phyloP scores from a whole-genome alignment of 768 basidiomycete genomes.

The Lactifluus rugatus region DNA sequence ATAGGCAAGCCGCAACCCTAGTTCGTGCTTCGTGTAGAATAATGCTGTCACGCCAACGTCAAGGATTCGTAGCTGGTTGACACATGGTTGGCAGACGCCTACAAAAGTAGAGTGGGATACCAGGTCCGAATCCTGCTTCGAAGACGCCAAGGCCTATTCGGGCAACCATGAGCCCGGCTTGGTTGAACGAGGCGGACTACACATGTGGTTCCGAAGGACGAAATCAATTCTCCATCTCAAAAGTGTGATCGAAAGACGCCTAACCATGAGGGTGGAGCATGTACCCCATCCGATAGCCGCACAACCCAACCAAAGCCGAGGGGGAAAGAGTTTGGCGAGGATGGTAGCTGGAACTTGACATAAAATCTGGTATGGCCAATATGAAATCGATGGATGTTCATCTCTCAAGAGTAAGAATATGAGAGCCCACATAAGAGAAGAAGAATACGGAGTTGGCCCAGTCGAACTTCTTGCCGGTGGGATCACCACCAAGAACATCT shows the following conservation, averaged over 20 bases:
- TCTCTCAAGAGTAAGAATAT: neutral
- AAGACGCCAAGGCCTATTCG: conserved; percentile 64
- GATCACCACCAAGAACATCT: conserved; percentile 57
- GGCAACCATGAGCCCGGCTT: conserved; percentile 46
- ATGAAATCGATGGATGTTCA: neutral
- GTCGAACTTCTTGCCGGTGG: conserved; percentile 59
- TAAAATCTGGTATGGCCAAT: conserved; percentile 40
- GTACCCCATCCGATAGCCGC: conserved; percentile 67
- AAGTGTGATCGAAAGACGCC: neutral
- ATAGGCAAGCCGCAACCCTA: conserved; percentile 66
- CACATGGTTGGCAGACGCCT: conserved; percentile 22
- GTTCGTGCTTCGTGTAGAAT: conserved; percentile 67
- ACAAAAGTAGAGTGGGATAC: conserved; percentile 73
- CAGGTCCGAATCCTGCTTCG: conserved; percentile 71
- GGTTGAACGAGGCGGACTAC: conserved; percentile 55
- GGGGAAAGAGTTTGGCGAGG: conserved; percentile 56
- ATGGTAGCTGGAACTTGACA: conserved; percentile 60
- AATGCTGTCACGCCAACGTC: conserved; percentile 37
- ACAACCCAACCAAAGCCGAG: conserved; percentile 55
- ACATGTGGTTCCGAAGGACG: neutral
- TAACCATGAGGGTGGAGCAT: conserved; percentile 63
- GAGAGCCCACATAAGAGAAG: conserved; percentile 55
- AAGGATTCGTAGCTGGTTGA: neutral
- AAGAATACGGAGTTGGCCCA: conserved; percentile 74
- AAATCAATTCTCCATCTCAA: neutral